phyloP scores from a whole-genome alignment of 306 rosid species.

The Luffa acutangula region DNA sequence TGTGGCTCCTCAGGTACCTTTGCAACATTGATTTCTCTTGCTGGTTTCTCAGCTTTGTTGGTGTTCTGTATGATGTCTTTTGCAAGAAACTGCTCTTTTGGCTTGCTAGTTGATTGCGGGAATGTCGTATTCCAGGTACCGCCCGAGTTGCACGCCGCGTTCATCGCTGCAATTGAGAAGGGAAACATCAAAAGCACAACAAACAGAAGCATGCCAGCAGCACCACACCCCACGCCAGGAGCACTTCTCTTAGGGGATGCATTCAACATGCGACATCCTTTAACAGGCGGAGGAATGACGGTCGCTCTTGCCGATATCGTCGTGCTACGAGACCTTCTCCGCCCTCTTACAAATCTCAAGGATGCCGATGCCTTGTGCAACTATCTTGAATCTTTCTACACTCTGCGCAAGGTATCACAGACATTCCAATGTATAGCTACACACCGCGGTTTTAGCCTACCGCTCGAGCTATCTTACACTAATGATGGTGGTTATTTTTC shows the following conservation, averaged over 20 bases:
- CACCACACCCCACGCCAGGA: slow-evolving; percentile 19
- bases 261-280: slow-evolving; percentile 25
- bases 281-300: slow-evolving; percentile 26
- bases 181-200: slow-evolving; percentile 18
- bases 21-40: not conserved
- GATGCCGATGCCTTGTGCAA: slow-evolving; percentile 37
- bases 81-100: not conserved
- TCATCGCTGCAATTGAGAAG: slow-evolving; percentile 13
- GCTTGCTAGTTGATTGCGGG: not conserved
- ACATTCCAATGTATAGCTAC: not conserved
- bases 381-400: slow-evolving; percentile 49
- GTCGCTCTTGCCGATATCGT: slow-evolving; percentile 35
- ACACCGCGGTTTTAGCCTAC: not conserved
- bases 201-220: slow-evolving; percentile 21
- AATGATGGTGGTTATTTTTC: not conserved
- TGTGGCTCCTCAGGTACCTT: slow-evolving; percentile 57
- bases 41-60: not conserved
- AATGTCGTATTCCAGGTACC: slow-evolving; percentile 15
- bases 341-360: slow-evolving; percentile 34
- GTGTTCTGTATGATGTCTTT: not conserved
- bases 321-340: slow-evolving; percentile 36
- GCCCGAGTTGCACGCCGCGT: slow-evolving; percentile 8
- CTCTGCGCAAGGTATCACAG: slow-evolving; percentile 32
- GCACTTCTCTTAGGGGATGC: slow-evolving; percentile 26
- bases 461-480: not conserved